Evolutionary conservation across 768 basidiomycete genomes (phyloP), one percentile per base, ranked within the genome.

Genomic region (Panellus pusillus): DNA sequence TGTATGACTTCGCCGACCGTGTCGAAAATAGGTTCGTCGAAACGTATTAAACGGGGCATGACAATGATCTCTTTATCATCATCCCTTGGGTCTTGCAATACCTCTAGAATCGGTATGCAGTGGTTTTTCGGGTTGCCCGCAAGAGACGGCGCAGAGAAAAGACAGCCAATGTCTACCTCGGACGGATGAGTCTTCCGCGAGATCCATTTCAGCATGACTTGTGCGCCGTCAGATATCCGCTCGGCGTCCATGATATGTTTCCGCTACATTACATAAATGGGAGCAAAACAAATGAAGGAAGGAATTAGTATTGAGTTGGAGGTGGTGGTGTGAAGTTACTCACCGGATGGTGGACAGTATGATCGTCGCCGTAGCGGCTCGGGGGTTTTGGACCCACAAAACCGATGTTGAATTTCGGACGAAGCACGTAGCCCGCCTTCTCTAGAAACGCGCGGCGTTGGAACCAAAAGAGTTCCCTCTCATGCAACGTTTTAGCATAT

Each of bases 21-120:
- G 0, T 63, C 62, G 19, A 70, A 67, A 0, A 27, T 32, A 3
- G 62, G 62, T 1, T 65, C 14, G 14, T 24, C 28, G 12, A 61
- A 71, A 11, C 29, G 31, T 1, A 63, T 58, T 6, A 70, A 52
- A 2, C 65, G 52, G 2, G 71, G 71, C 68, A 72, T 68, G 0
- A 66, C 71, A 0, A 72, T 49, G 14, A 70, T 61, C 0, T 49
- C n/a, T 0, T 4, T 42, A 1, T 66, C 53, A 0, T 56, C 44
- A 1, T 63, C 61, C 3, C n/a, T 37, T 0, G 63, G 57, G 1
- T 55, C 58, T 37, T 48, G 53, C 29, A 59, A 43, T 5, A 66
- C 57, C 0, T 68, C 64, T 4, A 63, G 53, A 6, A 68, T 8
- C 4, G 67, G 68, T 8, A 68, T 59, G 17, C 66, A 67, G 11